phyloP scores from a whole-genome alignment of 805 yeast species.

The Helenozyma rhizophorensis region DNA sequence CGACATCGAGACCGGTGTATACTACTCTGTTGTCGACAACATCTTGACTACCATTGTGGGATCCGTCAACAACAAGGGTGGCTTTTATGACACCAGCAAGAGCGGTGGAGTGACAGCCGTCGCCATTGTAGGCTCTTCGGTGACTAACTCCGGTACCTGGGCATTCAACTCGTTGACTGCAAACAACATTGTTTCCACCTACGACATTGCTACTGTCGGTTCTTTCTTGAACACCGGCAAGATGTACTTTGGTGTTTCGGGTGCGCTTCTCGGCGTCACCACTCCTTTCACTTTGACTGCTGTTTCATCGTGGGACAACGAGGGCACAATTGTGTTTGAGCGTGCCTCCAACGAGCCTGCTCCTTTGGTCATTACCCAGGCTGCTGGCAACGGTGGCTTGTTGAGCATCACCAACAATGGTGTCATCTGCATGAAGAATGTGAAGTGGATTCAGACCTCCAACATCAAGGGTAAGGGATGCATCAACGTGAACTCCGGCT shows the following conservation, averaged over 20 bases:
- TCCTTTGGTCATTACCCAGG: neutral
- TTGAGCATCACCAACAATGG: slow-evolving; percentile 20
- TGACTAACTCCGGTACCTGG: slow-evolving; percentile 15
- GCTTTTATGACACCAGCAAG: slow-evolving; percentile 5
- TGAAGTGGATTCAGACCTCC: slow-evolving; percentile 19
- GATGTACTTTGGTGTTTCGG: slow-evolving; percentile 17
- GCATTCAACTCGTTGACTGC: slow-evolving; percentile 19
- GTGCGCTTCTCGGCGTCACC: slow-evolving; percentile 8
- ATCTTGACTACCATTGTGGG: slow-evolving; percentile 1
- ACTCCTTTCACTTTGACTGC: slow-evolving; percentile 1
- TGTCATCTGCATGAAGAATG: slow-evolving; percentile 23
- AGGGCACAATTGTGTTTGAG: neutral
- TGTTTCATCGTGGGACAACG: slow-evolving; percentile 1
- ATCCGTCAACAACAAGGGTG: slow-evolving; percentile 3
- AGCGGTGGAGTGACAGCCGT: slow-evolving; percentile 1
- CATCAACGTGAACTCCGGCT: slow-evolving; percentile 4
- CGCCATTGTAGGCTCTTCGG: neutral
- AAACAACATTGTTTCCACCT: slow-evolving; percentile 14
- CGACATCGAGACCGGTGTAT: slow-evolving; percentile 1
- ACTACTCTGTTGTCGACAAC: slow-evolving; percentile 5
- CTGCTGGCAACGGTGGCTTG: neutral
- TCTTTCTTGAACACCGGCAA: slow-evolving; percentile 21
- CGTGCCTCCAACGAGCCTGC: neutral
- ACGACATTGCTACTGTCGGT: slow-evolving; percentile 9
- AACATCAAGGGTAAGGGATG: slow-evolving; percentile 23